Evolutionary conservation across 2,329 filamentous ascomycete genomes (phyloP), one percentile per base, ranked within the genome.

Genomic region (Chalara sp.): DNA sequence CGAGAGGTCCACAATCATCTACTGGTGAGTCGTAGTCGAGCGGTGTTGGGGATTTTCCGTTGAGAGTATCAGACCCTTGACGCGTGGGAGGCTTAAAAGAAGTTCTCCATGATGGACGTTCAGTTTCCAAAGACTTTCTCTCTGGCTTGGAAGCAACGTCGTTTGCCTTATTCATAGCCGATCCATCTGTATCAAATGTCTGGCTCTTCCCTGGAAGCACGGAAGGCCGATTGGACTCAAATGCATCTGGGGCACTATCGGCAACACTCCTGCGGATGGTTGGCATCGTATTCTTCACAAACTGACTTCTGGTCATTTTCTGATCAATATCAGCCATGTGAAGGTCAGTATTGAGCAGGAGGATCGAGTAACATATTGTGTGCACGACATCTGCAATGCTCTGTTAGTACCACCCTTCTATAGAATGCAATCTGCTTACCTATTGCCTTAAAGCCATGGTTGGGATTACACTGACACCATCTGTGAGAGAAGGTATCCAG

Each of bases 281-380:
- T 1, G 87, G 86, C 76, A 97, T 84, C 5, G 93, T 96, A 65
- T 99, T 99, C 69, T 95, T 95, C 65, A 99, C 81, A 63, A 97
- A 99, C 63, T 97, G 92, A 56, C 79, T 85, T 50, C 87, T 83
- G 1, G 92, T 97, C 93, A 99, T 99, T 72, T 95, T 95, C 61
- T 87, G 83, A 55, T 95, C 90, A 60, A 97, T 96, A 64, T 97
- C 91, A 52, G 92, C 93, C 63, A 97, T 70, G 63, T 99, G 92
- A 50, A 99, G 75, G 72, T 99, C 93, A 33, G 93, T 99, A 63
- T 99, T 99, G 56, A 99, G 78, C 8, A 99, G 77, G 64, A 99
- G 84, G 57, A 99, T 83, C 1, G 93, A 96, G 68, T 97, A 99
- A 70, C 89, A 95, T 56, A 97, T 95, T 29, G 91, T 96, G 67